Evolutionary conservation across 306 rosid species (phyloP), one percentile per base, ranked within the genome.

Genomic region (Dryas alaskensis): DNA sequence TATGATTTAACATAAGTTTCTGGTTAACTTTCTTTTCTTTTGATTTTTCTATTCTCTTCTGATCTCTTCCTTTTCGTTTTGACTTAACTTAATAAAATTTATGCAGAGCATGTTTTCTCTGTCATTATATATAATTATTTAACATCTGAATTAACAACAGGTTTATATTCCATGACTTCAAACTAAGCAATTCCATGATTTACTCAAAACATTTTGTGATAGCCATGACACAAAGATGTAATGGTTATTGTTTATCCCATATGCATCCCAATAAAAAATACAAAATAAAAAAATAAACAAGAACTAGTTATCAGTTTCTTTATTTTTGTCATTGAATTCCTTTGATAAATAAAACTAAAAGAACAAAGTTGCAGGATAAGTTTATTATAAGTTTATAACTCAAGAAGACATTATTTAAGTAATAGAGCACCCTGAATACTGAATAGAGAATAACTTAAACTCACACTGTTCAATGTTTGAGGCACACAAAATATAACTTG

Each of bases 401-500:
- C 22, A 10, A 22, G 53, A 43, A 44, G 42, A 54, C 7, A 55
- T 43, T 16, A 19, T 40, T 48, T 37, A 12, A 48, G 25, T 50
- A 11, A 71, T 58, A 12, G 17, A 67, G 55, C 61, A 74, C 61
- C 62, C 50, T n/a, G 42, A 73, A 50, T 31, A 51, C 50, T n/a
- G 42, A 73, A 50, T 31, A 51, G 42, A 17, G 4, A 44, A 60
- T 59, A 64, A 37, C 65, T 63, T 72, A 42, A 73, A 92, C 99
- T 89, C 86, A 94, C 99, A 53, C 71, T 65, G 76, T 90, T 92
- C 82, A 94, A 82, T 54, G 99, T 89, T 78, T 94, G 76, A 67
- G 98, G 86, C 65, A 87, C 97, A 78, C 99, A 94, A 86, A 94
- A 94, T 83, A 94, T 85, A 86, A 77, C 97, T 89, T 92, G 89